Evolutionary conservation across 2,329 filamentous ascomycete species (phyloP).

Genomic region (Xylariales sp.): DNA sequence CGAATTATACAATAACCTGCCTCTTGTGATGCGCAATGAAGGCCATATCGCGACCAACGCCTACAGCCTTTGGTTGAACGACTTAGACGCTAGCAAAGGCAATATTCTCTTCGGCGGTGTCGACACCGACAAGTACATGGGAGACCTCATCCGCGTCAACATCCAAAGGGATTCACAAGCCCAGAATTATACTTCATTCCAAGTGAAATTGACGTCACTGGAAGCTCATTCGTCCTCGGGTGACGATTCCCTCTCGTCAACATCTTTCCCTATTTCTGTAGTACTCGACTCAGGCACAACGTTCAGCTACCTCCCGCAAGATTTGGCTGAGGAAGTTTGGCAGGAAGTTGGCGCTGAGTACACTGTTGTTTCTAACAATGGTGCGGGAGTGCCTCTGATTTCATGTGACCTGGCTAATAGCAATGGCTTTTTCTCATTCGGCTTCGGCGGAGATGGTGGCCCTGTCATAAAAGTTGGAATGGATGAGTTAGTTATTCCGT

Average conservation of each 20-base stretch:
- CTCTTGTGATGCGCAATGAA: constrained; percentile 71
- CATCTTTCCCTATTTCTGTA: constrained; percentile 64
- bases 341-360: constrained; percentile 65
- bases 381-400: constrained; percentile 57
- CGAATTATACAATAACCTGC: constrained; percentile 67
- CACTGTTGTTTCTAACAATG: constrained; percentile 59
- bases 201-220: constrained; percentile 61
- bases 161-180: constrained; percentile 61
- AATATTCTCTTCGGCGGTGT: constrained; percentile 84
- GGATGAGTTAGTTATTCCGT: constrained; percentile 66
- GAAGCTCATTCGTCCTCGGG: constrained; percentile 62
- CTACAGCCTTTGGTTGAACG: constrained; percentile 77
- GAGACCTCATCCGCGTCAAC: constrained; percentile 70
- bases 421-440: constrained; percentile 64
- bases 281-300: constrained; percentile 82
- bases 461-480: constrained; percentile 64
- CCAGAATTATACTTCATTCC: constrained; percentile 57
- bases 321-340: constrained; percentile 66
- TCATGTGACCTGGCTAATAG: constrained; percentile 61
- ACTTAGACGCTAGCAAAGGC: constrained; percentile 70
- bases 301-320: constrained; percentile 74
- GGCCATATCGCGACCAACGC: constrained; percentile 73
- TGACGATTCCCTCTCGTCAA: constrained; percentile 57
- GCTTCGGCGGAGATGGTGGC: constrained; percentile 61
- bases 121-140: constrained; percentile 78